These are phyloP conservation scores for Suhomyces kunorum DNA, from an alignment of 1,139 yeast species.

Conservation along the genomic window DNA sequence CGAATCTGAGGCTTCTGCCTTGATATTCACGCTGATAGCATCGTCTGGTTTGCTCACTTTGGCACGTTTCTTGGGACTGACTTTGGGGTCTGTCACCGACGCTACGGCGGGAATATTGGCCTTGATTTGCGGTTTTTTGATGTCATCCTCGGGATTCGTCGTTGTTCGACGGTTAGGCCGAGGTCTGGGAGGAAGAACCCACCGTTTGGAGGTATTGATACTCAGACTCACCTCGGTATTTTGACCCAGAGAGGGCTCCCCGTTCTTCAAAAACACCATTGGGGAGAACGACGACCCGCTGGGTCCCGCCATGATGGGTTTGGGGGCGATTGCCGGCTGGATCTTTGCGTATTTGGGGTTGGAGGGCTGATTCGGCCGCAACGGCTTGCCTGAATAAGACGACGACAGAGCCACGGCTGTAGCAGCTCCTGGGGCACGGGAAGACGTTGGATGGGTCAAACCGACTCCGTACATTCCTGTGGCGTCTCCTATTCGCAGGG, in stretches of 20 bases:
- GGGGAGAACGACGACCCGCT: too few species aligned
- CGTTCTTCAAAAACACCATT: constrained; percentile 15
- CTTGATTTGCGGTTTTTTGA: constrained; percentile 7
- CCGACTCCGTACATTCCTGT: not conserved
- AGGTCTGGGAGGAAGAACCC: constrained; percentile 69
- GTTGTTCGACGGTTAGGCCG: constrained; percentile 59
- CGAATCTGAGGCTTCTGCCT: not conserved
- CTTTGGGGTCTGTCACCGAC: constrained; percentile 1
- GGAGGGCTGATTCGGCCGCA: not conserved
- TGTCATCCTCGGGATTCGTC: constrained; percentile 16
- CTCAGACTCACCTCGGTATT: constrained; percentile 23
- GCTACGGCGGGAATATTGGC: not conserved
- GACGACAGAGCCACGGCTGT: not conserved
- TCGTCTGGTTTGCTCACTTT: constrained; percentile 13
- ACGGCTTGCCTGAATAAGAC: constrained; percentile 1
- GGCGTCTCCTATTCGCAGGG: constrained; percentile 1
- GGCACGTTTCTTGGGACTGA: constrained; percentile 16
- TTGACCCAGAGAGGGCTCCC: constrained; percentile 17
- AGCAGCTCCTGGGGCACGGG: not conserved
- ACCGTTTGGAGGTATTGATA: constrained; percentile 54
- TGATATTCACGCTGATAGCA: constrained; percentile 10
- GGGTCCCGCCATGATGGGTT: too few species aligned
- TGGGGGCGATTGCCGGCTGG: constrained; percentile 46
- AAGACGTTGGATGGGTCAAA: not conserved
- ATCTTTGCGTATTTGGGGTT: constrained; percentile 36